Percentiles rank a stretch among this genome's conserved stretches.
These are phyloP conservation scores for Chaetothyriales sp. DNA, from an alignment of 2,329 filamentous ascomycete species.

Conservation along the genomic window DNA sequence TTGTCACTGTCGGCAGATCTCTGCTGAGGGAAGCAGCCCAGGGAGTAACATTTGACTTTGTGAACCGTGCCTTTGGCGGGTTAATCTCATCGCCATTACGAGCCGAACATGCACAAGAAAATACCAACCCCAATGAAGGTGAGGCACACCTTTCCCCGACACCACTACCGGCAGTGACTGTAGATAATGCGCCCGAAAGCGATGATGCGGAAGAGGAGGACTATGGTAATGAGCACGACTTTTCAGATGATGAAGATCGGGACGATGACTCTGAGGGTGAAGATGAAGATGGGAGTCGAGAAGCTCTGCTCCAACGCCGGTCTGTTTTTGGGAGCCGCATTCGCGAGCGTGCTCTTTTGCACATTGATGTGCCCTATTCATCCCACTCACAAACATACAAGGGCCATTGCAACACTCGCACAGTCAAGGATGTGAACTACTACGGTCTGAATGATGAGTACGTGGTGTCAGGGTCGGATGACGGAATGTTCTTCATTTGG, in stretches of 20 bases:
- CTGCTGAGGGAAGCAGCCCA: slow-evolving; percentile 42
- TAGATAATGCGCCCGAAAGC: slow-evolving; percentile 17
- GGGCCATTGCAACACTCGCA: slow-evolving; percentile 52
- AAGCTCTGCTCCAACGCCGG: slow-evolving; percentile 29
- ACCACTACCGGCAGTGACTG: slow-evolving; percentile 5
- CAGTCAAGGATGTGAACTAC: slow-evolving; percentile 55
- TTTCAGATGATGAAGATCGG: slow-evolving; percentile 10
- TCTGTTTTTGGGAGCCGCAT: slow-evolving; percentile 33
- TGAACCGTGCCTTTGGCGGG: slow-evolving; percentile 48
- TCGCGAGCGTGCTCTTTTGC: slow-evolving; percentile 35
- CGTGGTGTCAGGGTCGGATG: slow-evolving; percentile 51
- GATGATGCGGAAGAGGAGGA: slow-evolving; percentile 12
- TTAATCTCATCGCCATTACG: slow-evolving; percentile 24
- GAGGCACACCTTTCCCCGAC: slow-evolving; percentile 16
- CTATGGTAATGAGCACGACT: slow-evolving; percentile 5
- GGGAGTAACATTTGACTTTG: slow-evolving; percentile 40
- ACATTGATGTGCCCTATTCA: slow-evolving; percentile 39
- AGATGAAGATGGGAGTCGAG: slow-evolving; percentile 21
- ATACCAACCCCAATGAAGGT: slow-evolving; percentile 33
- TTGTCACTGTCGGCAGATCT: slow-evolving; percentile 42
- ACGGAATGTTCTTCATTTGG: slow-evolving; percentile 55
- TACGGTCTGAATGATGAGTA: slow-evolving; percentile 54
- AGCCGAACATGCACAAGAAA: slow-evolving; percentile 30
- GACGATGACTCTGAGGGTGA: slow-evolving; percentile 19
- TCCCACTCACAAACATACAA: slow-evolving; percentile 43